Conservation (phyloP, 2,329 filamentous ascomycete species). For the Alternaria conjuncta region DNA sequence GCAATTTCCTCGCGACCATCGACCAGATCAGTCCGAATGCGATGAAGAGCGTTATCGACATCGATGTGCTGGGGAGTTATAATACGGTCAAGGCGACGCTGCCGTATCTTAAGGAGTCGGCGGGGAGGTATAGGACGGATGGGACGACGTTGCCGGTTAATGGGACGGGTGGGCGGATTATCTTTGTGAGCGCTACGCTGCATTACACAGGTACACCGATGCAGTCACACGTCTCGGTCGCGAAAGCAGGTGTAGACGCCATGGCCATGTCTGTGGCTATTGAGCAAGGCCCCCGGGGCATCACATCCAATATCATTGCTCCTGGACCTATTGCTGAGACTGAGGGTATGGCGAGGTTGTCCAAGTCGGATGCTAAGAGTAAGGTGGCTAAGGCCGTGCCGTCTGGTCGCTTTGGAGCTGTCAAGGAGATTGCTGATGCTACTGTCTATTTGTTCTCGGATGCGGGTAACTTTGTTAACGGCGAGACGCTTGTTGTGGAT, state of each 20-base stretch:
- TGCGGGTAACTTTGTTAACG: slow-evolving; percentile 84
- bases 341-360: slow-evolving; percentile 63
- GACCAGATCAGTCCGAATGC: slow-evolving; percentile 83
- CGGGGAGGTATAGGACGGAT: slow-evolving; percentile 66
- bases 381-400: slow-evolving; percentile 61
- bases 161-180: slow-evolving; percentile 78
- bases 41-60: slow-evolving; percentile 95
- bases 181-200: slow-evolving; percentile 89
- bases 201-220: slow-evolving; percentile 87
- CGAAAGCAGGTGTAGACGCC: slow-evolving; percentile 90
- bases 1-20: slow-evolving; percentile 92
- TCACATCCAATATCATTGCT: slow-evolving; percentile 87
- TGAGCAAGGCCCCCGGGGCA: slow-evolving; percentile 86
- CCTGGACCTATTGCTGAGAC: slow-evolving; percentile 87
- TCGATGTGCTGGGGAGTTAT: slow-evolving; percentile 91
- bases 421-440: slow-evolving; percentile 90
- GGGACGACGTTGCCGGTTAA: slow-evolving; percentile 56
- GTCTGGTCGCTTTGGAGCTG: slow-evolving; percentile 74
- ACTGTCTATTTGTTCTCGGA: slow-evolving; percentile 90
- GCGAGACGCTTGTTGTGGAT: slow-evolving; percentile 74
- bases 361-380: slow-evolving; percentile 41
- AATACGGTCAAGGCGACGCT: slow-evolving; percentile 94
- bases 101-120: slow-evolving; percentile 79
- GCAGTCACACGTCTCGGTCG: slow-evolving; percentile 88
- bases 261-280: slow-evolving; percentile 80